Evolutionary conservation across 2,329 filamentous ascomycete genomes (phyloP), one percentile per base, ranked within the genome.

Genomic region (Fusarium sp.): DNA sequence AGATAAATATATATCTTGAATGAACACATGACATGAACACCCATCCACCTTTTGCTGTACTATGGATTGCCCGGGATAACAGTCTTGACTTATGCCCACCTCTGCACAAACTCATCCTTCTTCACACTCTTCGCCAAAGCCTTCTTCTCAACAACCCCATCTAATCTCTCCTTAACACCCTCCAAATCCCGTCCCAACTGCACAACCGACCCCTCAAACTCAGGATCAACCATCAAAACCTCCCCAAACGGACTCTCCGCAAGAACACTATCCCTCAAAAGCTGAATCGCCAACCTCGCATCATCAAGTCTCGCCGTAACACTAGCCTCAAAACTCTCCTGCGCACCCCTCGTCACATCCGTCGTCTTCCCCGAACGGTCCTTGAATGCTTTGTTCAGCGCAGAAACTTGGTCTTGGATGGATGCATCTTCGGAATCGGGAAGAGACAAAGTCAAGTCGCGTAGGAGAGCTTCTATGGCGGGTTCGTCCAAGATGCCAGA

Each of bases 201-300:
- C 0, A 76, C 74, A n/a, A 89, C 83, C 3, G 83, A 84, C 4
- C 76, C 79, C 58, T 87, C 84, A 39, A 88, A 83, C 28, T 87
- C 85, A 0, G 84, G 81, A 68, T 89, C 87, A 8, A 83, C 77
- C 8, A 89, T 80, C 43, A 79, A 80, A 7, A 87, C 81, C n/a
- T 80, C 75, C 0, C 79, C 79, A 70, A 82, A 87, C 7, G 81
- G 77, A 30, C 82, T 86, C 70, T 89, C 86, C 0, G 84, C 84
- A 3, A 88, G 76, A 1, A 89, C 76, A 42, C 83, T 86, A 61
- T 87, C 85, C 7, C 81, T 78, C 18, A 88, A 74, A 11, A 86
- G 71, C 65, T 85, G 83, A 2, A 88, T 72, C 0, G 86, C 86
- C 5, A 80, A 74, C 19, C 81, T 79, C 0, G 82, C 80, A 62